These are phyloP conservation scores for Tolypocladium cylindrosporum DNA, from an alignment of 2,329 filamentous ascomycete genomes.

Conservation along the genomic window DNA sequence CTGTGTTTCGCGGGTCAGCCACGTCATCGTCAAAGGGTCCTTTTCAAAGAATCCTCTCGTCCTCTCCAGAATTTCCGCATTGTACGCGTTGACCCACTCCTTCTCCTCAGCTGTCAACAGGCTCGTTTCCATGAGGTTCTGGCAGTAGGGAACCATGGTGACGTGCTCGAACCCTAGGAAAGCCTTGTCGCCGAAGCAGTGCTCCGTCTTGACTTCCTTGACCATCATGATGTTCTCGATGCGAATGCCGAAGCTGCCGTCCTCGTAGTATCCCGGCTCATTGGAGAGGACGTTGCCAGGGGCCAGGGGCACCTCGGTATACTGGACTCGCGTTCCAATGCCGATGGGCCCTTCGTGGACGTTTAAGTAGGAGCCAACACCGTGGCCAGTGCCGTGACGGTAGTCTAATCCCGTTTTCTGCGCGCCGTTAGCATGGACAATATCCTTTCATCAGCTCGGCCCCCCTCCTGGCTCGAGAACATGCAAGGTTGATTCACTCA, in stretches of 20 bases:
- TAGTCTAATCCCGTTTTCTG: slow-evolving; percentile 72
- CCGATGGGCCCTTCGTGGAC: slow-evolving; percentile 97
- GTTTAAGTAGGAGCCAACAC: slow-evolving; percentile 89
- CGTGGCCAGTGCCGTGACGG: slow-evolving; percentile 91
- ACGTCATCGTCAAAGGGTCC: slow-evolving; percentile 62
- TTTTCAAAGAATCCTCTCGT: slow-evolving; percentile 66
- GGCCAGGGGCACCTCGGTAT: slow-evolving; percentile 78
- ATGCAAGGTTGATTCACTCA: slow-evolving; percentile 25
- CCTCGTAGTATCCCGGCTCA: slow-evolving; percentile 95
- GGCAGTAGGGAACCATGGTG: slow-evolving; percentile 92
- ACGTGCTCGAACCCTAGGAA: slow-evolving; percentile 95
- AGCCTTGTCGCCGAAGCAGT: slow-evolving; percentile 87
- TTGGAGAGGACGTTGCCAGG: slow-evolving; percentile 95
- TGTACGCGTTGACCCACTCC: slow-evolving; percentile 80
- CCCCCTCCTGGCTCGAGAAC: not conserved
- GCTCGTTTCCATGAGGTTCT: slow-evolving; percentile 68
- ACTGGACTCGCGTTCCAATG: slow-evolving; percentile 85
- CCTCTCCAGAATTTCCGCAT: slow-evolving; percentile 71
- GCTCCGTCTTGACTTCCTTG: slow-evolving; percentile 73
- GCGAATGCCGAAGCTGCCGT: slow-evolving; percentile 86
- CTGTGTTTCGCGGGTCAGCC: slow-evolving; percentile 81
- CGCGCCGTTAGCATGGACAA: slow-evolving; percentile 8
- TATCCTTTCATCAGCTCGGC: not conserved
- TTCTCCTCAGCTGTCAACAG: slow-evolving; percentile 68
- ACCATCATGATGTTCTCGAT: slow-evolving; percentile 96